These are phyloP conservation scores for Earliella scabrosa DNA, from an alignment of 1,284 basidiomycete genomes.

Conservation along the genomic window DNA sequence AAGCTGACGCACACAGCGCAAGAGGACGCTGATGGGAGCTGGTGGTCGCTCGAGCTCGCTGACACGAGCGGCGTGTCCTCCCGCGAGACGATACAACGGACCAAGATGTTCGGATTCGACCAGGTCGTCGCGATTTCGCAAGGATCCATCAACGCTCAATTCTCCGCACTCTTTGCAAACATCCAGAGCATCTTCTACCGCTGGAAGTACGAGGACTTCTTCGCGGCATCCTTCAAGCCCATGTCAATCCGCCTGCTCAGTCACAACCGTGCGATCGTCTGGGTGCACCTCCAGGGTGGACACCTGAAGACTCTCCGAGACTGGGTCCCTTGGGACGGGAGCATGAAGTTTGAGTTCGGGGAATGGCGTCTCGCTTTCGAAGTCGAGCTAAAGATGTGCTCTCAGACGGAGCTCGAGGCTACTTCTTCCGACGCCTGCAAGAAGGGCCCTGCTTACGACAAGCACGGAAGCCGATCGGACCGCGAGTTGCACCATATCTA, in stretches of 20 bases:
- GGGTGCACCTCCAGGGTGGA: constrained; percentile 31
- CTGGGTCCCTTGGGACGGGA: constrained; percentile 25
- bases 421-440: constrained; percentile 21
- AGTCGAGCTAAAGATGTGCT: constrained; percentile 34
- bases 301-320: constrained; percentile 28
- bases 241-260: constrained; percentile 30
- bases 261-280: constrained; percentile 32
- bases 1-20: constrained; percentile 9
- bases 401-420: constrained; percentile 24
- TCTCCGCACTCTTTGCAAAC: constrained; percentile 26
- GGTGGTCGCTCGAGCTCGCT: constrained; percentile 15
- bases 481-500: constrained; percentile 34
- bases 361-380: constrained; percentile 39
- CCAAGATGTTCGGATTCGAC: constrained; percentile 36
- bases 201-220: constrained; percentile 32
- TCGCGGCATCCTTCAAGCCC: constrained; percentile 33
- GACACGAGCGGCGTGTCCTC: constrained; percentile 16
- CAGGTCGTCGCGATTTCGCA: constrained; percentile 37
- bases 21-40: constrained; percentile 14
- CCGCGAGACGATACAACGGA: constrained; percentile 31
- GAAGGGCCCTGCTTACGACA: constrained; percentile 25
- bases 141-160: constrained; percentile 34
- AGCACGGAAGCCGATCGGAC: constrained; percentile 22
- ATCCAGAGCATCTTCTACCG: constrained; percentile 20
- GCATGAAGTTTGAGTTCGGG: constrained; percentile 27